These are phyloP conservation scores for Coemansia sp. DNA, from an alignment of 192 early-diverging fungal genomes.

Conservation along the genomic window DNA sequence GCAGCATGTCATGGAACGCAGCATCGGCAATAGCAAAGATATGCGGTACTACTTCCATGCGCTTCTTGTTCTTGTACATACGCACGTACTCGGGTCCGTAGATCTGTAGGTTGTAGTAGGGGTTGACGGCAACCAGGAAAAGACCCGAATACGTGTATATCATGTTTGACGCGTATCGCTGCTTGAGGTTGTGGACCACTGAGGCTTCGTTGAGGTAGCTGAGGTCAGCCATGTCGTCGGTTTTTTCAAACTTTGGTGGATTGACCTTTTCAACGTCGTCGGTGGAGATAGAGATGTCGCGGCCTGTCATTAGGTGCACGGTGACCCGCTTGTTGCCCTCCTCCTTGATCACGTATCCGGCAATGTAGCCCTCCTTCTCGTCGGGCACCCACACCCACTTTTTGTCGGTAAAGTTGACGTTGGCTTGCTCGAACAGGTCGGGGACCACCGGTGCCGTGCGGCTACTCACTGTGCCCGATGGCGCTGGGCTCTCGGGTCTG, in stretches of 20 bases:
- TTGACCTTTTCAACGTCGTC: slow-evolving; percentile 95
- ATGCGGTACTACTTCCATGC: slow-evolving; percentile 76
- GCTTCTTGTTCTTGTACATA: slow-evolving; percentile 65
- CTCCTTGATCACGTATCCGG: slow-evolving; percentile 73
- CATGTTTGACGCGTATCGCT: slow-evolving; percentile 84
- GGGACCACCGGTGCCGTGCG: slow-evolving; percentile 30
- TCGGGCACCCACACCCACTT: slow-evolving; percentile 98
- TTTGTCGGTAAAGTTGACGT: slow-evolving; percentile 86
- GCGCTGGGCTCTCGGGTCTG: slow-evolving; percentile 38
- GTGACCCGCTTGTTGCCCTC: slow-evolving; percentile 65
- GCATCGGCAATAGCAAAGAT: slow-evolving; percentile 90
- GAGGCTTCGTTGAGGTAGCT: slow-evolving; percentile 97
- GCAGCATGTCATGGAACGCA: slow-evolving; percentile 94
- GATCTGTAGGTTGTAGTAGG: slow-evolving; percentile 89
- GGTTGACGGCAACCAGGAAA: slow-evolving; percentile 97
- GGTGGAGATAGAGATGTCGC: slow-evolving; percentile 67
- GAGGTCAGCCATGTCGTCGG: slow-evolving; percentile 98
- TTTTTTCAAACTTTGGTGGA: slow-evolving; percentile 98
- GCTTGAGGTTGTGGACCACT: slow-evolving; percentile 93
- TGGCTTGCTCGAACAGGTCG: slow-evolving; percentile 52
- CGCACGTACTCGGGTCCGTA: slow-evolving; percentile 70
- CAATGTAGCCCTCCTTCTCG: slow-evolving; percentile 83
- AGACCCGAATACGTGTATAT: slow-evolving; percentile 99
- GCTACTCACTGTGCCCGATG: slow-evolving; percentile 34
- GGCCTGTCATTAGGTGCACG: slow-evolving; percentile 73